Conservation (phyloP, 768 basidiomycete genomes). For the Phanerochaete carnosa region DNA sequence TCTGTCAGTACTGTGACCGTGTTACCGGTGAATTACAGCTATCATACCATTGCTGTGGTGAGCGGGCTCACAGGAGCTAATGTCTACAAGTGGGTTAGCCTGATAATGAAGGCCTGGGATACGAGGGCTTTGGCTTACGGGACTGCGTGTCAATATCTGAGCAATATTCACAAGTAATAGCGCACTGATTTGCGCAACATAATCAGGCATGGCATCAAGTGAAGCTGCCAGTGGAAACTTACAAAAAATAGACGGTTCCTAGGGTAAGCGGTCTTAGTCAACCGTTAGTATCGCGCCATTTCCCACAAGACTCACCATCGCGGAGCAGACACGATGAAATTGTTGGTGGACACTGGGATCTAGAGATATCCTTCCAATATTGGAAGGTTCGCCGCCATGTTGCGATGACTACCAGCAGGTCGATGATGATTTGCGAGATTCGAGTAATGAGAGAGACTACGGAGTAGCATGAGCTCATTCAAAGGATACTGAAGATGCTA, state of each 20-base stretch:
- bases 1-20: background rate
- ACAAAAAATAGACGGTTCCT: background rate
- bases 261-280: background rate
- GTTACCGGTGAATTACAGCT: background rate
- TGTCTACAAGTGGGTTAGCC: background rate
- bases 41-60: background rate
- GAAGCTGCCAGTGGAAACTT: background rate
- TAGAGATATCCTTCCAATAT: background rate
- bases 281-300: background rate
- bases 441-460: too few species aligned
- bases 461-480: too few species aligned
- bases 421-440: background rate
- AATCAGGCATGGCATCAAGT: background rate
- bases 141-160: background rate
- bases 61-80: background rate
- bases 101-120: background rate
- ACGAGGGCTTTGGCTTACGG: background rate
- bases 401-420: background rate
- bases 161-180: background rate
- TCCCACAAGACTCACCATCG: background rate
- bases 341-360: background rate
- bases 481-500: too few species aligned
- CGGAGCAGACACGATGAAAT: background rate
- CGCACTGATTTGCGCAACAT: background rate
- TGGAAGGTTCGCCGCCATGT: background rate